Evolutionary conservation across 148 eudicot species (phyloP), one percentile per base, ranked within the genome.

Genomic region (Rheum nobile): DNA sequence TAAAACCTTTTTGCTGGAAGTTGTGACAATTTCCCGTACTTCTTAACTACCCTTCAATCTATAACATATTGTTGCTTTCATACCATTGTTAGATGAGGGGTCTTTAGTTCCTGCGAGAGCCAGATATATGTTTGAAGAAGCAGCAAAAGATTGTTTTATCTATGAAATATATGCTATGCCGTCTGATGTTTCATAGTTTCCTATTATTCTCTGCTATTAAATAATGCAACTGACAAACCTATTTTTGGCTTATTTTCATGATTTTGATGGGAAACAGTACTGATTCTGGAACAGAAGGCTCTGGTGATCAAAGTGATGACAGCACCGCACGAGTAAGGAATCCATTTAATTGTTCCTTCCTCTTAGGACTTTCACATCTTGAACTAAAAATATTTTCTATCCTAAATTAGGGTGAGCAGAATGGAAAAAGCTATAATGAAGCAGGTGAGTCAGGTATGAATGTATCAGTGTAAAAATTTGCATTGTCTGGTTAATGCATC

Each of bases 211-310:
- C 22, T n/a, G 28, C 72, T 35, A 7, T 35, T 71, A 16, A 12
- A 22, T 71, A 43, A 22, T 41, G 34, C 73, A 21, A 71, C 48
- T 41, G 41, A 39, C 12, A 41, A 71, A n/a, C 9, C 41, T 65
- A 14, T 65, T 65, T n/a, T 7, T 65, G 21, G 69, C 37, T 16
- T 16, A 16, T 6, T 65, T 65, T 34, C 34, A 71, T 41, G 17
- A 41, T 69, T 38, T 9, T 22, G 29, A 71, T 9, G 48, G 31
- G 73, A 4, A 34, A 63, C 83, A 87, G 91, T 75, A 73, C 82
- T 37, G 85, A 85, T 59, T 79, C 75, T 65, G 84, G 84, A 76
- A 79, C 83, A 74, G 90, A 85, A 73, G 87, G 82, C 73, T 82
- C 88, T 41, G 78, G 77, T 69, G 84, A 82, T 44, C 71, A 71